These are phyloP conservation scores for Chalciporus chontae DNA, from an alignment of 768 basidiomycete genomes.

Conservation along the genomic window DNA sequence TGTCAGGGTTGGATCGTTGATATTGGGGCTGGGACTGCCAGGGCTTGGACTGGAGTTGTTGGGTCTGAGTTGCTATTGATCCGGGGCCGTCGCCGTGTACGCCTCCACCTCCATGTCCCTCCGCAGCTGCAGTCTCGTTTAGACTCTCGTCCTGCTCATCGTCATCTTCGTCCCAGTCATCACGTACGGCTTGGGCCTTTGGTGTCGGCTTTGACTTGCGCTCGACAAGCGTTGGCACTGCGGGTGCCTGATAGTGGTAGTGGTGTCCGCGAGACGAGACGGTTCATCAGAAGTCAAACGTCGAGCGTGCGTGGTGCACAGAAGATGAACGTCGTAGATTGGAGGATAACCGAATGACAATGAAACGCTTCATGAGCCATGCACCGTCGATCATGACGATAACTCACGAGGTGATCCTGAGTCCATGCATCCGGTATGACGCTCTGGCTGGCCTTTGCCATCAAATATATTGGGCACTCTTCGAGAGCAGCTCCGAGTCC, in stretches of 20 bases:
- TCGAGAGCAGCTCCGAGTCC: too few species aligned
- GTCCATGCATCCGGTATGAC: conserved; percentile 13
- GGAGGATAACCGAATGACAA: neutral
- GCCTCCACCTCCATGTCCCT: neutral
- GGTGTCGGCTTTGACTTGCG: neutral
- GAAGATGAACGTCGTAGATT: too few species aligned
- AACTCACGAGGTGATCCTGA: conserved; percentile 16
- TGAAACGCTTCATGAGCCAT: neutral
- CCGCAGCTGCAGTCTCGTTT: neutral
- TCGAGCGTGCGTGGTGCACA: too few species aligned
- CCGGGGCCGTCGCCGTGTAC: neutral
- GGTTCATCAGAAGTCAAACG: too few species aligned
- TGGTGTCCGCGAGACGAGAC: neutral
- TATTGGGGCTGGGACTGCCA: neutral
- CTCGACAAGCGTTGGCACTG: neutral
- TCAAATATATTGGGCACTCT: conserved; percentile 2
- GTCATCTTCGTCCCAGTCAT: conserved; percentile 61
- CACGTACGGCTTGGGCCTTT: conserved; percentile 27
- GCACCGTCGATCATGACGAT: neutral
- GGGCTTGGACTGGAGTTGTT: neutral
- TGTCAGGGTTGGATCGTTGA: conserved; percentile 27
- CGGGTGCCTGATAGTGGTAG: neutral
- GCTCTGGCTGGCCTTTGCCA: conserved; percentile 13
- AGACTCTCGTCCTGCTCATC: conserved; percentile 37
- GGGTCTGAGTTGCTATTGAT: neutral